A percentile compares a stretch with the other conserved stretches of the same genome.
Evolutionary conservation across 352 stramenopile species (phyloP).

Genomic region (Globisporangium echinulatum): DNA sequence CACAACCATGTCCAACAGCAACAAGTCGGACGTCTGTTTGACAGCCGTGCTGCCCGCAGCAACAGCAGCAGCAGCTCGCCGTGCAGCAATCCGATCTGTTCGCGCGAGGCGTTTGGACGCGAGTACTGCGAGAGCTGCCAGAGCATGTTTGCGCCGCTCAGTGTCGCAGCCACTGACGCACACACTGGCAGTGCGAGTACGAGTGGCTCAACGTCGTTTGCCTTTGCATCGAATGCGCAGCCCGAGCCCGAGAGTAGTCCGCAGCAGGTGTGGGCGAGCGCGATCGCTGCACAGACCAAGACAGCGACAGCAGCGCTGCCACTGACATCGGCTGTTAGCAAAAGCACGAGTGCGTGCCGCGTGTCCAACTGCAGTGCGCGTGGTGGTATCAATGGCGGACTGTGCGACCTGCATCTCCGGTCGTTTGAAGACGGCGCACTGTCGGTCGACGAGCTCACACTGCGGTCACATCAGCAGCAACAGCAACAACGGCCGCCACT

Average conservation of each 20-base stretch:
- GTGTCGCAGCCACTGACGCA: constrained; percentile 33
- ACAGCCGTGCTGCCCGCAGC: too few species aligned
- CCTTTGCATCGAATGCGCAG: constrained; percentile 15
- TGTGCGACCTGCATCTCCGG: constrained; percentile 44
- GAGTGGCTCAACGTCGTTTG: constrained; percentile 11
- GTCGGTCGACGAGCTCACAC: constrained; percentile 52
- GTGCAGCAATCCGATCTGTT: constrained; percentile 58
- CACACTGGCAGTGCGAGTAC: not conserved
- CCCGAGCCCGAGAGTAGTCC: constrained; percentile 14
- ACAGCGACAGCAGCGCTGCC: not conserved
- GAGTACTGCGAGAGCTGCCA: constrained; percentile 62
- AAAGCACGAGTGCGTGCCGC: constrained; percentile 25
- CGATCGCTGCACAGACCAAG: constrained; percentile 9
- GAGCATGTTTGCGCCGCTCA: constrained; percentile 46
- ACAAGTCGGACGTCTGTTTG: too few species aligned
- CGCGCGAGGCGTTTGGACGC: constrained; percentile 38
- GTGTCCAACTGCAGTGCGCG: constrained; percentile 26
- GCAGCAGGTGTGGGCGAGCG: constrained; percentile 8
- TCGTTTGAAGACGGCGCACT: constrained; percentile 41
- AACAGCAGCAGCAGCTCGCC: constrained; percentile 2
- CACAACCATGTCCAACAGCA: not conserved
- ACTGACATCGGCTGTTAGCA: constrained; percentile 1
- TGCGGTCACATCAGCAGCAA: constrained; percentile 28
- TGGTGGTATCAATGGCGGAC: constrained; percentile 20
- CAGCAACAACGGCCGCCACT: constrained; percentile 10